Conservation (phyloP, 2,329 filamentous ascomycete genomes). For the Amesomyces nigricolor region DNA sequence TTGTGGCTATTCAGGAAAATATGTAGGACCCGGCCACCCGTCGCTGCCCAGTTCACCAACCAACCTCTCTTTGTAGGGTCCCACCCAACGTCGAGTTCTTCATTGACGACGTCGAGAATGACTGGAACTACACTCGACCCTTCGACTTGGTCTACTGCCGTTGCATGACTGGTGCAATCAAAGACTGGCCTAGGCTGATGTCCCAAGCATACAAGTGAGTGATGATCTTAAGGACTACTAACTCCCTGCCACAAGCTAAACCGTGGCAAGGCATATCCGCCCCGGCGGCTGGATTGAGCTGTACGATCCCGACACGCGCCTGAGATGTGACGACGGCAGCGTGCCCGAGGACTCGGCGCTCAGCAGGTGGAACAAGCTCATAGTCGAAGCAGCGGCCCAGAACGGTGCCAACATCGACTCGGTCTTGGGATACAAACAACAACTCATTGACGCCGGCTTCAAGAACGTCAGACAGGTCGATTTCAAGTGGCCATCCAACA, state of each 20-base stretch:
- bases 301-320: slow-evolving; percentile 1
- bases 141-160: slow-evolving; percentile 31
- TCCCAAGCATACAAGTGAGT: slow-evolving; percentile 20
- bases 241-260: too few relatives aligned
- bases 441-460: slow-evolving; percentile 45
- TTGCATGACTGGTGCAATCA: slow-evolving; percentile 26
- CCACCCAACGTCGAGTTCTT: slow-evolving; percentile 22
- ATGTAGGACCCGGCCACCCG: background rate
- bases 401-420: slow-evolving; percentile 15
- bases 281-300: slow-evolving; percentile 14
- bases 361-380: slow-evolving; percentile 16
- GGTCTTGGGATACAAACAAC: slow-evolving; percentile 31
- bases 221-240: background rate
- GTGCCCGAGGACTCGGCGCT: slow-evolving; percentile 10
- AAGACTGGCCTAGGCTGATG: slow-evolving; percentile 26
- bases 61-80: slow-evolving; percentile 22
- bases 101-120: slow-evolving; percentile 29
- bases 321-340: slow-evolving; percentile 35
- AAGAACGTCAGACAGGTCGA: slow-evolving; percentile 41
- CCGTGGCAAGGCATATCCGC: slow-evolving; percentile 26
- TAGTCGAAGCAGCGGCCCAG: slow-evolving; percentile 7
- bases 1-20: too few relatives aligned
- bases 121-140: slow-evolving; percentile 26
- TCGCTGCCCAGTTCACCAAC: too few relatives aligned
- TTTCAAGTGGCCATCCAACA: slow-evolving; percentile 41